phyloP scores from a whole-genome alignment of 2,329 filamentous ascomycete genomes.

The Fusarium tjaetaba region DNA sequence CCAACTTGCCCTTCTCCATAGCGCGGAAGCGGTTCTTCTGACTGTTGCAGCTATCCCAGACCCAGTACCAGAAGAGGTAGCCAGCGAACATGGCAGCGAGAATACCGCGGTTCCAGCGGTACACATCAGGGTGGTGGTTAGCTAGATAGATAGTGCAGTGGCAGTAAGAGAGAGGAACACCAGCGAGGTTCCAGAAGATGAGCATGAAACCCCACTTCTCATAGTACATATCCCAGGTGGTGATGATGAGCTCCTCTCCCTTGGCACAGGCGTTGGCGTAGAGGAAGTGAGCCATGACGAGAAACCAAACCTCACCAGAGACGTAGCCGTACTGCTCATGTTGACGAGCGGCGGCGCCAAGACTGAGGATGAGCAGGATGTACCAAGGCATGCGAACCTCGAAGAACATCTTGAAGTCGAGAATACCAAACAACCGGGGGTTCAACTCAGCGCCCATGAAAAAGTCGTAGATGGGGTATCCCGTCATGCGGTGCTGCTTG shows the following conservation, averaged over 20 bases:
- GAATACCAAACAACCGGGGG: constrained; percentile 83
- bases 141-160: constrained; percentile 92
- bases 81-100: constrained; percentile 71
- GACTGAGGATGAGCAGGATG: constrained; percentile 82
- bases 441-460: constrained; percentile 94
- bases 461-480: constrained; percentile 86
- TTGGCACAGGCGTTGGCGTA: constrained; percentile 94
- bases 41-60: constrained; percentile 92
- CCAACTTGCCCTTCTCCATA: constrained; percentile 75
- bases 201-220: constrained; percentile 99
- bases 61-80: constrained; percentile 88
- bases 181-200: constrained; percentile 96
- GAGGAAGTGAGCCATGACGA: constrained; percentile 89
- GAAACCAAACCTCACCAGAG: constrained; percentile 83
- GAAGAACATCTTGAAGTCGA: constrained; percentile 98
- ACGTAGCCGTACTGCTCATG: constrained; percentile 88
- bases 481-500: constrained; percentile 91
- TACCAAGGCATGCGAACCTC: constrained; percentile 94
- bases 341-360: constrained; percentile 82
- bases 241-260: constrained; percentile 89
- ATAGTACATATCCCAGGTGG: constrained; percentile 96
- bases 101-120: constrained; percentile 77
- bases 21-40: constrained; percentile 94
- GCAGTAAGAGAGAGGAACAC: constrained; percentile 90
- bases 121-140: constrained; percentile 80